These are phyloP conservation scores for Aphanomyces invadans DNA, from an alignment of 352 stramenopile genomes.

Conservation along the genomic window DNA sequence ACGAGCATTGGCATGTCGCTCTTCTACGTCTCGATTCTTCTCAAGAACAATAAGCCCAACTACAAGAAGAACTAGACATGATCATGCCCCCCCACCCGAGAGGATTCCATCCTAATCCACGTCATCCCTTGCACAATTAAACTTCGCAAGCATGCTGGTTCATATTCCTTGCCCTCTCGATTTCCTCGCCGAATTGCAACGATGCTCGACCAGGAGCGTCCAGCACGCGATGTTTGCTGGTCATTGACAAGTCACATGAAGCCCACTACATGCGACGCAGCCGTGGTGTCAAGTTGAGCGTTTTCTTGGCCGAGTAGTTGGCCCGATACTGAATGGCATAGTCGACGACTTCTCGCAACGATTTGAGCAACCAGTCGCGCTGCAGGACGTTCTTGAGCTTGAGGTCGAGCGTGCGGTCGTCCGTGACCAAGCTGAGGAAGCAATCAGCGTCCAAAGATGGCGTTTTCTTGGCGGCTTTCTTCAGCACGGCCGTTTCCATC, in stretches of 20 bases:
- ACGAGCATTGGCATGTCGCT: constrained; percentile 67
- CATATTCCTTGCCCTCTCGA: too few relatives aligned
- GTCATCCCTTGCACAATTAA: too few relatives aligned
- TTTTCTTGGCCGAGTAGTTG: neutral
- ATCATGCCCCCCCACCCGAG: neutral
- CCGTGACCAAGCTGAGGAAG: constrained; percentile 51
- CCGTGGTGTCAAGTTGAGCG: neutral
- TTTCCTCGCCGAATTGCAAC: too few relatives aligned
- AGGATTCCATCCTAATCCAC: too few relatives aligned
- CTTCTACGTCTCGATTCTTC: constrained; percentile 72
- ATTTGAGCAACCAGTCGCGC: constrained; percentile 68
- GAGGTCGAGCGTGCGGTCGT: constrained; percentile 47
- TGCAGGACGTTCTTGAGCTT: constrained; percentile 57
- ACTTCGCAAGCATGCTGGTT: too few relatives aligned
- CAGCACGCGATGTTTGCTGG: too few relatives aligned
- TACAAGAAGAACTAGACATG: constrained; percentile 60
- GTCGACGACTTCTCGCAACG: constrained; percentile 46
- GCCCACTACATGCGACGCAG: constrained; percentile 24
- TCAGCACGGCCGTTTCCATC: constrained; percentile 30
- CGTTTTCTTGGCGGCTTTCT: constrained; percentile 40
- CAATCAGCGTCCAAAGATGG: constrained; percentile 34
- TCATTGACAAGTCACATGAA: constrained; percentile 9
- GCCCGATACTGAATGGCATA: constrained; percentile 62
- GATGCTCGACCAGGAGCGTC: too few relatives aligned
- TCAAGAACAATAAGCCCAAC: constrained; percentile 55